These are phyloP conservation scores for Chrysoporthe deuterocubensis DNA, from an alignment of 2,329 filamentous ascomycete genomes.

Conservation along the genomic window DNA sequence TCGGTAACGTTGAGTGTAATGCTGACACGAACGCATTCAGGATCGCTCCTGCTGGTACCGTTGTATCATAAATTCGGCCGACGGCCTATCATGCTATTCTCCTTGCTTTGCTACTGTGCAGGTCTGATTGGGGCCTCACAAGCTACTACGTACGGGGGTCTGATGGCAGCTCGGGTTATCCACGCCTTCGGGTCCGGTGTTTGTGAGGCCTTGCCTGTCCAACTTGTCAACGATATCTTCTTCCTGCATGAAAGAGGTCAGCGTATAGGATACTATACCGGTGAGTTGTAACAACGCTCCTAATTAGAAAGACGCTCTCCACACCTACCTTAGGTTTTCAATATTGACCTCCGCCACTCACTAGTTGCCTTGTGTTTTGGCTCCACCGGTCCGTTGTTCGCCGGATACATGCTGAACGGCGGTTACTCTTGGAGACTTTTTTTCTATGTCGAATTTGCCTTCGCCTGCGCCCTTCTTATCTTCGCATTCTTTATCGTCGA, in stretches of 20 bases:
- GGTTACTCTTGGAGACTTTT: constrained; percentile 63
- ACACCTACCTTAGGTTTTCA: constrained; percentile 1
- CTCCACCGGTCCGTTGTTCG: constrained; percentile 59
- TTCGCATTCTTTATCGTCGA: constrained; percentile 40
- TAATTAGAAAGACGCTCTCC: not conserved
- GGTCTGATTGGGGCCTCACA: constrained; percentile 45
- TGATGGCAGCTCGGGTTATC: constrained; percentile 47
- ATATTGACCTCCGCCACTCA: not conserved
- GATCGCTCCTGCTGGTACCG: constrained; percentile 59
- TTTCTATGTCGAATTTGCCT: constrained; percentile 64
- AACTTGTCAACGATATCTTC: constrained; percentile 51
- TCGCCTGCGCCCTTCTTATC: constrained; percentile 40
- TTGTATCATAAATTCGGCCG: constrained; percentile 56
- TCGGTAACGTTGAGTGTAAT: not conserved
- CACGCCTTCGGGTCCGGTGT: constrained; percentile 47
- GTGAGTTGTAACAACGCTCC: constrained; percentile 32
- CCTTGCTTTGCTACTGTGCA: constrained; percentile 44
- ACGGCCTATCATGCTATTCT: constrained; percentile 47
- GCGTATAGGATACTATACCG: constrained; percentile 63
- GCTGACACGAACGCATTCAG: constrained; percentile 28
- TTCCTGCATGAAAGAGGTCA: constrained; percentile 54
- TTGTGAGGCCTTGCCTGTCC: constrained; percentile 50
- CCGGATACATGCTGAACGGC: constrained; percentile 63
- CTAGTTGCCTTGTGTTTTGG: constrained; percentile 59
- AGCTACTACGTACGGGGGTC: constrained; percentile 40